Percentiles rank a stretch among this genome's conserved stretches.
These are phyloP conservation scores for Ascochyta pisi DNA, from an alignment of 2,329 filamentous ascomycete species.

Conservation along the genomic window DNA sequence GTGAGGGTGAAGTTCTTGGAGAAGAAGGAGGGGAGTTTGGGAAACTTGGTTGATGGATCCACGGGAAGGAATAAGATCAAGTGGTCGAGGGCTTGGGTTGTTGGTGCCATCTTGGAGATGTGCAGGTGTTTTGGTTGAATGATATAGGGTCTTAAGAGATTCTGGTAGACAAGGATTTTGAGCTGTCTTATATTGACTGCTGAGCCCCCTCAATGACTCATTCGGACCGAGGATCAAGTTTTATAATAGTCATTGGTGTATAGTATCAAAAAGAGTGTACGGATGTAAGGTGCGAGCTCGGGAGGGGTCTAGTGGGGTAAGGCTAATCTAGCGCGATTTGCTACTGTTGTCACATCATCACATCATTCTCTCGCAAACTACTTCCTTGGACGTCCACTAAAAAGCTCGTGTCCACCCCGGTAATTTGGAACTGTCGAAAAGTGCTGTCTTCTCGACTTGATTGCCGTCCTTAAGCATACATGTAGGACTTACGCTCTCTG, in stretches of 20 bases:
- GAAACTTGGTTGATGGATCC: constrained; percentile 55
- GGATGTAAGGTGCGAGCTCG: constrained; percentile 4
- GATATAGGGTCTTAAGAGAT: no score
- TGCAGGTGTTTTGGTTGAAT: background rate
- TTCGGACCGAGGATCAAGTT: background rate
- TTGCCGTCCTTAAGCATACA: no score
- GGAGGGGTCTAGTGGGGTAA: constrained; percentile 5
- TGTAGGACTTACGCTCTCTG: no score
- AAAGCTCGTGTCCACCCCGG: no score
- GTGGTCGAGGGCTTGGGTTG: constrained; percentile 61
- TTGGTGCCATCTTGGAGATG: background rate
- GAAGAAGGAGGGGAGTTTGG: constrained; percentile 55
- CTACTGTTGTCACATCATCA: constrained; percentile 6
- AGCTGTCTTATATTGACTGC: background rate
- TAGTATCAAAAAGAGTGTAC: background rate
- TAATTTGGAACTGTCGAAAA: no score
- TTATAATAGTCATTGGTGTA: background rate
- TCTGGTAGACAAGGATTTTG: background rate
- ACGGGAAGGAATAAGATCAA: constrained; percentile 69
- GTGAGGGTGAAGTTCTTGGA: constrained; percentile 63
- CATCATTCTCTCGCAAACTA: constrained; percentile 10
- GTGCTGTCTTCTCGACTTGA: no score
- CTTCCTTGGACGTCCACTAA: background rate
- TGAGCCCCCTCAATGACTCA: background rate
- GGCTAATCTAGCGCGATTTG: constrained; percentile 6